Conservation (phyloP, 306 rosid genomes). For the Begonia fuchsioides region DNA sequence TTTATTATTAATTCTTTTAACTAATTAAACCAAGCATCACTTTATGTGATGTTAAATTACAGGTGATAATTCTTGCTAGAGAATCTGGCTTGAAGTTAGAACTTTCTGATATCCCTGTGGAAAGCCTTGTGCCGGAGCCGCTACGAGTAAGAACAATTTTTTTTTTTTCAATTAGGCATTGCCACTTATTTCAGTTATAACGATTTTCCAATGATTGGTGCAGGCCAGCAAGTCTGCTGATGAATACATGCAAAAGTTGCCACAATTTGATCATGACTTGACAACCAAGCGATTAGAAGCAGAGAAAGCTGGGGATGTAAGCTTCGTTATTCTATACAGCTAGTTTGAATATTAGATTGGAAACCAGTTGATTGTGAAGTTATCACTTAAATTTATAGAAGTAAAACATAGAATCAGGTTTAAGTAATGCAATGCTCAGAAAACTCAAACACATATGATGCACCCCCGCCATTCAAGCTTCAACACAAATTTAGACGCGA, state of each 20-base stretch:
- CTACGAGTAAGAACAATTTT: constrained; percentile 34
- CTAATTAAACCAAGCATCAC: neutral
- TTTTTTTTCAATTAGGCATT: neutral
- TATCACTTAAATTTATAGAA: neutral
- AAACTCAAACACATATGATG: too few species aligned
- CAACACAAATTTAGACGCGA: too few species aligned
- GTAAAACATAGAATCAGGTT: too few species aligned
- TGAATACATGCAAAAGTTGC: constrained; percentile 75
- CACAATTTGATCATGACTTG: constrained; percentile 50
- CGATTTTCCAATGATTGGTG: neutral
- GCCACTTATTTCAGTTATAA: neutral
- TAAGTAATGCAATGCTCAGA: too few species aligned
- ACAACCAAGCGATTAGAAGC: constrained; percentile 52
- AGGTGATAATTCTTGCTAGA: constrained; percentile 97
- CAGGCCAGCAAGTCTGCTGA: constrained; percentile 69
- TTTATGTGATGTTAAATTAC: constrained; percentile 8
- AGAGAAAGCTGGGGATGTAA: constrained; percentile 81
- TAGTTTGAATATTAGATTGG: neutral
- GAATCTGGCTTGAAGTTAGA: constrained; percentile 90
- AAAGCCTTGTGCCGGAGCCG: constrained; percentile 89
- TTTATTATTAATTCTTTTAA: too few species aligned
- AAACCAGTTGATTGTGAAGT: too few species aligned
- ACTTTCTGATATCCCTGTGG: constrained; percentile 73
- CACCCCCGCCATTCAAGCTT: too few species aligned
- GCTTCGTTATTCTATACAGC: constrained; percentile 13